Conservation (phyloP, 495 filamentous ascomycete species). For the Annulohypoxylon bovei region DNA sequence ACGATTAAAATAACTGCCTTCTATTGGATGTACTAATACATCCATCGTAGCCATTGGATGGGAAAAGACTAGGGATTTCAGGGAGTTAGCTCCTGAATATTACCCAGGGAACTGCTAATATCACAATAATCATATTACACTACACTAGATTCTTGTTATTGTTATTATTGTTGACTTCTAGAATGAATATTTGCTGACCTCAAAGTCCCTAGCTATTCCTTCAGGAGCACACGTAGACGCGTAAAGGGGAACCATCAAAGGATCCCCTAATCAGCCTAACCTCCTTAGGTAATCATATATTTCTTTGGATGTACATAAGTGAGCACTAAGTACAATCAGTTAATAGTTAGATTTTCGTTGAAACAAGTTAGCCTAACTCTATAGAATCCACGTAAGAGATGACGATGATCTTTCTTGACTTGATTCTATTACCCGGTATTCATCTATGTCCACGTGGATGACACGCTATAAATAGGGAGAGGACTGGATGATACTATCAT, state of each 20-base stretch:
- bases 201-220: not conserved
- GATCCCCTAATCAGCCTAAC: not conserved
- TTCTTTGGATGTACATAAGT: not conserved
- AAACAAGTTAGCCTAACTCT: not conserved
- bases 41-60: not conserved
- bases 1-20: constrained; percentile 3
- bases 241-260: not conserved
- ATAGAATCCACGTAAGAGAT: not conserved
- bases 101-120: not conserved
- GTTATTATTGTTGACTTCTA: not conserved
- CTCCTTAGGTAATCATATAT: not conserved
- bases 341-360: not conserved
- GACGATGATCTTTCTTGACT: not conserved
- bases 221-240: not conserved
- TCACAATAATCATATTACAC: not conserved
- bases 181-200: constrained; percentile 4
- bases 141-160: not conserved
- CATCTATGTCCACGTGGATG: not conserved
- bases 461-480: not conserved
- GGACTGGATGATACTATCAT: not conserved
- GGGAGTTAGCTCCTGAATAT: constrained; percentile 17
- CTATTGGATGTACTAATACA: not conserved
- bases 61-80: not conserved
- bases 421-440: not conserved
- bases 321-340: not conserved